Base-by-base conservation (phyloP, 2,329 filamentous ascomycete species). In the Penicillium sp. region DNA sequence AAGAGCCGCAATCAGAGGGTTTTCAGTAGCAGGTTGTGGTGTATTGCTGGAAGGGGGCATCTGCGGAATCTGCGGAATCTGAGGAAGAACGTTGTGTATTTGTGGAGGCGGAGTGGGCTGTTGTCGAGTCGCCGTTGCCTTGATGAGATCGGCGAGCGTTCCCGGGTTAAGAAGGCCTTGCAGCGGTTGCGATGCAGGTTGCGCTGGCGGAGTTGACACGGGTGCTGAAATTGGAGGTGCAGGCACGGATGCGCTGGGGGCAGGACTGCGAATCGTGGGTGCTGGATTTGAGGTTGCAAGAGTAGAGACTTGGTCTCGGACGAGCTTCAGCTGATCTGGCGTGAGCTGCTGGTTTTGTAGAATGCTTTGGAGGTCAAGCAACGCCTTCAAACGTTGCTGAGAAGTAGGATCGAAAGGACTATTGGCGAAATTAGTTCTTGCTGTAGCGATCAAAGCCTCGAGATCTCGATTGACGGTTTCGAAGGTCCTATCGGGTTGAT, bases 401-500 rank as follows among this genome's bases (percentile, higher is more conserved):
- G 90, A 81, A 74, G 85, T 84, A 73, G 80, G 75, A 78, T 96
- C 89, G 78, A 87, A 84, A 54, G 88, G 88, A 70, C 86, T 90
- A 60, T 84, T 84, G 60, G 87, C 86, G 75, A 90, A 88, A 66
- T 91, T 87, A 60, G 81, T 80, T 75, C 87, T 87, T 59, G 88
- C 86, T 61, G 83, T 83, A 66, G 81, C 75, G 70, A 96, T 90
- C 63, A 96, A 80, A 66, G 84, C 85, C 65, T 89, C 85, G 70
- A 97, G 87, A 75, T 97, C 91, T 77, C 83, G 84, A 75, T 90
- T 91, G 72, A 97, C 80, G 67, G 85, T 83, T 67, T 89, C 87
- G 78, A 89, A 78, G 75, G 84, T 74, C 45, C 76, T 67, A 41
- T 72, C 71, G 46, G 73, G 69, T 24, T 68, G 61, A 33, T 69